A percentile compares a stretch with the other conserved stretches of the same genome.
These are phyloP conservation scores for Hypoxylon lenormandii DNA, from an alignment of 495 filamentous ascomycete species.

Conservation along the genomic window DNA sequence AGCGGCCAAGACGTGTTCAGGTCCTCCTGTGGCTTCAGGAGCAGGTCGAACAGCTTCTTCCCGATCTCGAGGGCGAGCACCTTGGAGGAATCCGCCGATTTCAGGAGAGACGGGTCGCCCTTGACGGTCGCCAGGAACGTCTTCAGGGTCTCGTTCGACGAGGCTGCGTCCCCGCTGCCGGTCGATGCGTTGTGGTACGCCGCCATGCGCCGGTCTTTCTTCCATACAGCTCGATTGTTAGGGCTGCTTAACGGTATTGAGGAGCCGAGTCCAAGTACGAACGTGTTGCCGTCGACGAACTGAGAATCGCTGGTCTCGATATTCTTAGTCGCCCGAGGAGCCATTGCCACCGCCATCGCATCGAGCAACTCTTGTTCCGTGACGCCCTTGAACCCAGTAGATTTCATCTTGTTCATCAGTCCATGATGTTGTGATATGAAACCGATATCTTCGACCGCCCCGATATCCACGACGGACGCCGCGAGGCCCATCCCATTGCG, in stretches of 20 bases:
- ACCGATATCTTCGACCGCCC: constrained; percentile 55
- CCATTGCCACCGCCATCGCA: constrained; percentile 33
- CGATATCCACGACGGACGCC: constrained; percentile 54
- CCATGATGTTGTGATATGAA: constrained; percentile 23
- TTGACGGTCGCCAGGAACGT: constrained; percentile 28
- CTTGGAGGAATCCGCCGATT: constrained; percentile 8
- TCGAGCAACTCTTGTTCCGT: constrained; percentile 32
- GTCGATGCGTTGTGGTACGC: constrained; percentile 41
- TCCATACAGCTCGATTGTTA: constrained; percentile 38
- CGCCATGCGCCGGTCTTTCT: constrained; percentile 45
- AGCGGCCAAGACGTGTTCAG: constrained; percentile 53
- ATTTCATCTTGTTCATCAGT: constrained; percentile 32
- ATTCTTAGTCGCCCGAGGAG: background rate
- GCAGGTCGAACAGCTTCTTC: constrained; percentile 51
- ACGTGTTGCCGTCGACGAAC: constrained; percentile 26
- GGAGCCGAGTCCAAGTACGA: constrained; percentile 36
- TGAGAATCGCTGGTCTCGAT: background rate
- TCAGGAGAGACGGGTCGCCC: constrained; percentile 35
- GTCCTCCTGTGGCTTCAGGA: constrained; percentile 58
- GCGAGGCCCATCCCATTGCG: constrained; percentile 48
- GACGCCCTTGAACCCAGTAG: constrained; percentile 24
- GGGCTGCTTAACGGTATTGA: constrained; percentile 30
- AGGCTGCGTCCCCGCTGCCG: background rate
- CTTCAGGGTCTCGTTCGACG: constrained; percentile 41
- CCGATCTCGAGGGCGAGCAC: constrained; percentile 50